phyloP scores from a whole-genome alignment of 805 yeast species.

The Candida chauliodis region DNA sequence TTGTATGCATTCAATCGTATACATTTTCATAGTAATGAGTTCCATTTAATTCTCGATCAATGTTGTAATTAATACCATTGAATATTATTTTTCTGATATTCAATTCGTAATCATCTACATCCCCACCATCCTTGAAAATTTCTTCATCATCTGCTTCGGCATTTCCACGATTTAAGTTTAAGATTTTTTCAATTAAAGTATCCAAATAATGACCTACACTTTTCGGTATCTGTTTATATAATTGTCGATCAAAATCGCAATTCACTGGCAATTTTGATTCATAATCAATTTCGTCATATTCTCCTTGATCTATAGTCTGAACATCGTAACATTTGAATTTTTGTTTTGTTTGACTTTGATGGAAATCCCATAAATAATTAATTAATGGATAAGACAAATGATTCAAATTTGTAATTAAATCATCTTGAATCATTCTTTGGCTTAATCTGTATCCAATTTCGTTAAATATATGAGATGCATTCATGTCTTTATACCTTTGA shows the following conservation, averaged over 20 bases:
- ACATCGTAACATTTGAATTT: conserved; percentile 34
- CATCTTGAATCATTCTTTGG: conserved; percentile 23
- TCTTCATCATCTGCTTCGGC: conserved; percentile 35
- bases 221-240: conserved; percentile 10
- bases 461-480: conserved; percentile 55
- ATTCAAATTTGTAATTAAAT: conserved; percentile 12
- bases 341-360: conserved; percentile 14
- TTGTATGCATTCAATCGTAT: conserved; percentile 5
- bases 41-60: conserved; percentile 38
- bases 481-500: conserved; percentile 56
- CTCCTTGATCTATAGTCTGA: conserved; percentile 33
- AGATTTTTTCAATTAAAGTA: conserved; percentile 27
- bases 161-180: conserved; percentile 36
- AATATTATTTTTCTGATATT: conserved; percentile 23
- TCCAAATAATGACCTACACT: conserved; percentile 35
- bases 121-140: conserved; percentile 35
- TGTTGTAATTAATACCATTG: conserved; percentile 31
- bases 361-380: conserved; percentile 31
- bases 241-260: conserved; percentile 14
- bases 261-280: conserved; percentile 10
- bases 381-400: conserved; percentile 16
- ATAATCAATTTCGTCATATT: conserved; percentile 33
- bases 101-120: conserved; percentile 11
- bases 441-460: conserved; percentile 45
- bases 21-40: conserved; percentile 27